These are phyloP conservation scores for Blastocystis sp. DNA, from an alignment of 352 stramenopile genomes.

Conservation along the genomic window DNA sequence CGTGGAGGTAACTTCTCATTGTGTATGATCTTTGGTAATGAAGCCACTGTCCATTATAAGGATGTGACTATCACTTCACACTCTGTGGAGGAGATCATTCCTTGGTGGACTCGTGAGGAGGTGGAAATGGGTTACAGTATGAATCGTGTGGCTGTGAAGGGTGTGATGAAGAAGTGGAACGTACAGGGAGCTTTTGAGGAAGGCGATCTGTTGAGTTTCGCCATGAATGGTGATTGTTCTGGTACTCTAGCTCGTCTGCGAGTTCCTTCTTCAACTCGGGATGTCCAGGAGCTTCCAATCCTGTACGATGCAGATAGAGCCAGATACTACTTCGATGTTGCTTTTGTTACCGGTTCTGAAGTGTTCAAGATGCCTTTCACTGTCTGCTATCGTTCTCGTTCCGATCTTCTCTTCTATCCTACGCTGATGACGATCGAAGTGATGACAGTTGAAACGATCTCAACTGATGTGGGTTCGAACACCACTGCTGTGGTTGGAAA, in stretches of 20 bases:
- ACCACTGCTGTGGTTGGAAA: neutral
- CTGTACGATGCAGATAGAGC: neutral
- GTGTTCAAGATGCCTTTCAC: slow-evolving; percentile 1
- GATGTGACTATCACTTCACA: neutral
- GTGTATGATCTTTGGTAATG: slow-evolving; percentile 48
- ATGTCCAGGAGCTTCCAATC: slow-evolving; percentile 25
- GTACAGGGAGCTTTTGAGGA: slow-evolving; percentile 9
- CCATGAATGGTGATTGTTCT: slow-evolving; percentile 30
- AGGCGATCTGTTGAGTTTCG: slow-evolving; percentile 48
- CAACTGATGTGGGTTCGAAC: neutral
- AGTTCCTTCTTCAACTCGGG: neutral
- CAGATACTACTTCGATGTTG: slow-evolving; percentile 53
- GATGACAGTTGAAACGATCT: slow-evolving; percentile 42
- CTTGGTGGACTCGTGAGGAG: slow-evolving; percentile 55
- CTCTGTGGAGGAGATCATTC: slow-evolving; percentile 49
- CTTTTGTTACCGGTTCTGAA: slow-evolving; percentile 10
- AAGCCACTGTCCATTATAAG: slow-evolving; percentile 27
- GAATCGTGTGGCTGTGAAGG: slow-evolving; percentile 37
- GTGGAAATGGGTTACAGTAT: slow-evolving; percentile 5
- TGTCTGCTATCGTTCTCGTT: slow-evolving; percentile 49
- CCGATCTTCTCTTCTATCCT: slow-evolving; percentile 52
- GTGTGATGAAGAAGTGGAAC: slow-evolving; percentile 44
- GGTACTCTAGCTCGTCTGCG: slow-evolving; percentile 6
- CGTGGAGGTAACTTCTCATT: slow-evolving; percentile 34
- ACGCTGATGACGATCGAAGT: slow-evolving; percentile 42